Conservation (phyloP, 768 basidiomycete genomes). For the Tulasnella sp. region DNA sequence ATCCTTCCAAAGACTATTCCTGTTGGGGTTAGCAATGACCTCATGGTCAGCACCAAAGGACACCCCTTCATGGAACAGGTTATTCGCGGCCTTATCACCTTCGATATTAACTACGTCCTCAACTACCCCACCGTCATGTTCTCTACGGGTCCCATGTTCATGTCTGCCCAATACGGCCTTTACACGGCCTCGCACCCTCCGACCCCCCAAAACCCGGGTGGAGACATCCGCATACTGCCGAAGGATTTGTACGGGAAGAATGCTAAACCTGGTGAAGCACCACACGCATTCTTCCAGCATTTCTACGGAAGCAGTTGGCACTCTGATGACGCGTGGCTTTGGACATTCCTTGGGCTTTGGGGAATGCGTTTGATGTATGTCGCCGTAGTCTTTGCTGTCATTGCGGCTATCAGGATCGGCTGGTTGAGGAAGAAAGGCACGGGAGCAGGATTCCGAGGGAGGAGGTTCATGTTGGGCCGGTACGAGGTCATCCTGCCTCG, state of each 20-base stretch:
- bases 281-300: slow-evolving; percentile 90
- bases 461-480: slow-evolving; percentile 14
- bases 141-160: slow-evolving; percentile 97
- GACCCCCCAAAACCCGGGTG: slow-evolving; percentile 40
- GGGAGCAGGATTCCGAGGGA: not conserved
- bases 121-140: slow-evolving; percentile 99
- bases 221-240: slow-evolving; percentile 81
- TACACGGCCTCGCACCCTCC: slow-evolving; percentile 59
- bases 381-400: slow-evolving; percentile 56
- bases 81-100: slow-evolving; percentile 80
- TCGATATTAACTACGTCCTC: slow-evolving; percentile 86
- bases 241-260: slow-evolving; percentile 98
- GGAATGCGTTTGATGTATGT: slow-evolving; percentile 83
- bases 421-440: slow-evolving; percentile 8
- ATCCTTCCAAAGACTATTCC: slow-evolving; percentile 93
- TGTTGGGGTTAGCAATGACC: slow-evolving; percentile 93
- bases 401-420: slow-evolving; percentile 44
- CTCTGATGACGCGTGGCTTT: slow-evolving; percentile 95
- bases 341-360: slow-evolving; percentile 80
- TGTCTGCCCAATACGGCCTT: slow-evolving; percentile 85
- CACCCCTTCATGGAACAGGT: slow-evolving; percentile 88
- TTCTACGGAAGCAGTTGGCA: slow-evolving; percentile 99
- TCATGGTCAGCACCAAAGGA: slow-evolving; percentile 77
- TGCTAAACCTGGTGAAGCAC: slow-evolving; percentile 65
- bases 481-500: slow-evolving; percentile 73